Evolutionary conservation across 2,329 filamentous ascomycete genomes (phyloP).

Genomic region (Ceratocystis cacaofunesta): DNA sequence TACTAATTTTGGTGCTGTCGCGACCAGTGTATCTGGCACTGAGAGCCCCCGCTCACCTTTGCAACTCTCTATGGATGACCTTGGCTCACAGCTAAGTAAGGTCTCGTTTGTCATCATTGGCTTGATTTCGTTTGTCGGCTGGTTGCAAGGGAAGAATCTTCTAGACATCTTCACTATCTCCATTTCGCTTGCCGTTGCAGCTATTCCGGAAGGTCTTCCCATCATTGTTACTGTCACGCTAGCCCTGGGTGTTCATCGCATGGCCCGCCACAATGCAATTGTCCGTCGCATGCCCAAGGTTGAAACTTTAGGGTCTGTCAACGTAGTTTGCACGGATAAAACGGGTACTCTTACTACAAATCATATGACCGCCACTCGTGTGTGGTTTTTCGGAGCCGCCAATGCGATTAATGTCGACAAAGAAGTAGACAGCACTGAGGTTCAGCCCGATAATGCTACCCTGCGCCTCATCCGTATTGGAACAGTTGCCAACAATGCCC

Average conservation of each 20-base stretch:
- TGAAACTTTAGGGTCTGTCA: constrained; percentile 94
- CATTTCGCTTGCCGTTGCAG: constrained; percentile 88
- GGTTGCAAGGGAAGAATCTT: constrained; percentile 75
- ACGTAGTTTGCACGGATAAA: constrained; percentile 98
- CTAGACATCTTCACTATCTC: constrained; percentile 96
- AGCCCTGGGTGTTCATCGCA: constrained; percentile 84
- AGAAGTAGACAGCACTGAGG: constrained; percentile 39
- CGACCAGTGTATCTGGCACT: constrained; percentile 82
- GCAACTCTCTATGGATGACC: constrained; percentile 92
- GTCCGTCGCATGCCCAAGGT: constrained; percentile 92
- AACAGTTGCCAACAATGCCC: constrained; percentile 91
- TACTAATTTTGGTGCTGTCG: constrained; percentile 94
- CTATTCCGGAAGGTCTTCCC: constrained; percentile 87
- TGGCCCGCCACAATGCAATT: constrained; percentile 91
- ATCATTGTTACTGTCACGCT: constrained; percentile 98
- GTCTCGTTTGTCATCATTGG: constrained; percentile 91
- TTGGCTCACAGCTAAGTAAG: constrained; percentile 91
- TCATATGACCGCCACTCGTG: constrained; percentile 92
- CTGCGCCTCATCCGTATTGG: constrained; percentile 75
- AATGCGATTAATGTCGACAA: constrained; percentile 38
- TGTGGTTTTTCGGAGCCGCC: constrained; percentile 78
- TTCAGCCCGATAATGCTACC: constrained; percentile 55
- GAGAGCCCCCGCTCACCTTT: constrained; percentile 89
- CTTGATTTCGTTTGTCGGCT: constrained; percentile 79
- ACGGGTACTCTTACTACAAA: constrained; percentile 93